Percentiles rank a stretch among this genome's conserved stretches.
Conservation (phyloP, 257 asterid genomes). For the Parsonsia alboflavescens region DNA sequence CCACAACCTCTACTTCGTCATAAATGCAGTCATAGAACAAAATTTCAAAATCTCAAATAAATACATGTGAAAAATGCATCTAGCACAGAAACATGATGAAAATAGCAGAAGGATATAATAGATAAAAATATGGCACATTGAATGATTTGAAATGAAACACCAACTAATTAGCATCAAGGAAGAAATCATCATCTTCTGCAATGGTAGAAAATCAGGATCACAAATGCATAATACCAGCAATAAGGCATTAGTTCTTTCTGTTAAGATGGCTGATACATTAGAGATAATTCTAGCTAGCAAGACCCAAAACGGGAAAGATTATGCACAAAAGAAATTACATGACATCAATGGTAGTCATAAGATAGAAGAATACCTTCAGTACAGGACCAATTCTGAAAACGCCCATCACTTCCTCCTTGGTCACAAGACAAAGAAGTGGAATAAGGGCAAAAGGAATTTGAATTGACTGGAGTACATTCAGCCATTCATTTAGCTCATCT, state of each 20-base stretch:
- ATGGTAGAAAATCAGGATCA: background rate
- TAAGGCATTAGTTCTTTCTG: background rate
- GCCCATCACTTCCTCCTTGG: constrained; percentile 34
- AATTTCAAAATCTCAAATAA: background rate
- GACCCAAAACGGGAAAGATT: background rate
- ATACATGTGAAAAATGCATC: background rate
- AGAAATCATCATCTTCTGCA: background rate
- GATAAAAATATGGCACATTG: background rate
- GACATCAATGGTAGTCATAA: background rate
- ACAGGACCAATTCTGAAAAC: constrained; percentile 29
- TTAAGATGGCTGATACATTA: background rate
- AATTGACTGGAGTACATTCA: constrained; percentile 34
- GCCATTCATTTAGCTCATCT: constrained; percentile 36
- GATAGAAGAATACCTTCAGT: constrained; percentile 24
- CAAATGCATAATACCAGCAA: background rate
- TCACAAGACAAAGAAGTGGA: constrained; percentile 32
- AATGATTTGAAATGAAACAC: background rate
- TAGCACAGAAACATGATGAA: background rate
- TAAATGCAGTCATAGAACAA: background rate
- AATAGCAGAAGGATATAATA: background rate
- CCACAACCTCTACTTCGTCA: background rate
- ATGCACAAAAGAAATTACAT: background rate
- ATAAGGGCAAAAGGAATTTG: constrained; percentile 42
- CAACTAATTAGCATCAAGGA: background rate
- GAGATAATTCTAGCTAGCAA: background rate